These are phyloP conservation scores for Phytophthora pini DNA, from an alignment of 352 stramenopile genomes.

Conservation along the genomic window DNA sequence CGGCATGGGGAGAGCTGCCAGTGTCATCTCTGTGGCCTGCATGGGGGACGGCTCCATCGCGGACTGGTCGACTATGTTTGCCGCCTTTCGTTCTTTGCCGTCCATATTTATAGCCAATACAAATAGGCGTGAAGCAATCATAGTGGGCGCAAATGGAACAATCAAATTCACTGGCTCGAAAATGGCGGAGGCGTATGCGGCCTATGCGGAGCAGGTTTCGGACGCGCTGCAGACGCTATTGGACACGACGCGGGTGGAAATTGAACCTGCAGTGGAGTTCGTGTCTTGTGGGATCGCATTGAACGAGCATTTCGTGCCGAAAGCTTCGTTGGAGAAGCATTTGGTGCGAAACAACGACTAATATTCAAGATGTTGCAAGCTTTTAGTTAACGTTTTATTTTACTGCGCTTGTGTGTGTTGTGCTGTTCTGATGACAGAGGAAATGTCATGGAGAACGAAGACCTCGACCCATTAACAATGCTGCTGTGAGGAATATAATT, in stretches of 20 bases:
- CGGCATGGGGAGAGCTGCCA: slow-evolving; percentile 12
- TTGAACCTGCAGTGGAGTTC: slow-evolving; percentile 40
- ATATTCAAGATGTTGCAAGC: not conserved
- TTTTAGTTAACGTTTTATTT: slow-evolving; percentile 3
- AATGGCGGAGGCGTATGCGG: slow-evolving; percentile 29
- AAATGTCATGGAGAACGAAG: slow-evolving; percentile 37
- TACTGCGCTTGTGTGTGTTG: not conserved
- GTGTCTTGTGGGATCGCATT: slow-evolving; percentile 35
- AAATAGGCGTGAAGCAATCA: slow-evolving; percentile 10
- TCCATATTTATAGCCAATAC: slow-evolving; percentile 11
- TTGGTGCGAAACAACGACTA: slow-evolving; percentile 31
- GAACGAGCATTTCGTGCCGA: slow-evolving; percentile 50
- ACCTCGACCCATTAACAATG: slow-evolving; percentile 28
- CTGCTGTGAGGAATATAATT: slow-evolving; percentile 21
- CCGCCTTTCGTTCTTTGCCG: slow-evolving; percentile 18
- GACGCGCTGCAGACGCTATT: slow-evolving; percentile 42
- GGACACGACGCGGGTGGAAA: slow-evolving; percentile 38
- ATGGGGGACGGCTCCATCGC: slow-evolving; percentile 20
- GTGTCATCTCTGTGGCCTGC: slow-evolving; percentile 12
- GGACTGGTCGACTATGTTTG: slow-evolving; percentile 37
- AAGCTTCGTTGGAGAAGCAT: slow-evolving; percentile 41
- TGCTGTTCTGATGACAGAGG: slow-evolving; percentile 18
- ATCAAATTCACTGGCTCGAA: slow-evolving; percentile 47
- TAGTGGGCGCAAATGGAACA: slow-evolving; percentile 36
- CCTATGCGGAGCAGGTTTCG: slow-evolving; percentile 35